These are phyloP conservation scores for Calonectria honghensis DNA, from an alignment of 2,329 filamentous ascomycete genomes.

Conservation along the genomic window DNA sequence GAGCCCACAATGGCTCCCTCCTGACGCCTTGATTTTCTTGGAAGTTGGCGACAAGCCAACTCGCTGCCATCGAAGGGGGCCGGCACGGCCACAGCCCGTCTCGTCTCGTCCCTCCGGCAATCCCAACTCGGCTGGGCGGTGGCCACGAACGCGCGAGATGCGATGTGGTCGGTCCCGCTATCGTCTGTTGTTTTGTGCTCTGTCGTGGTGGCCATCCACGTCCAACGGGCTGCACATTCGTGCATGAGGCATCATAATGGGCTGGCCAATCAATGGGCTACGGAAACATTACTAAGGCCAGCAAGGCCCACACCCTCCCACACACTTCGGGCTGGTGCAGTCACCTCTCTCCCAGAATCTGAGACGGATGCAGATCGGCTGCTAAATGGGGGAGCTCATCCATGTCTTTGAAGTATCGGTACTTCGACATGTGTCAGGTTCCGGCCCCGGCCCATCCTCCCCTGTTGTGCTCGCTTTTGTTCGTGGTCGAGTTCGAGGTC, in stretches of 20 bases:
- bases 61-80: conserved; percentile 14
- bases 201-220: conserved; percentile 52
- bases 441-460: conserved; percentile 50
- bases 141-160: conserved; percentile 24
- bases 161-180: conserved; percentile 37
- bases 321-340: conserved; percentile 55
- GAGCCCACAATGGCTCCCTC: conserved; percentile 37
- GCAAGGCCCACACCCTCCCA: conserved; percentile 49
- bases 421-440: conserved; percentile 57
- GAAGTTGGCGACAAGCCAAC: conserved; percentile 26
- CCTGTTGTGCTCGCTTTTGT: conserved; percentile 48
- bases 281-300: conserved; percentile 47
- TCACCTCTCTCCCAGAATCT: conserved; percentile 57
- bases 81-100: background rate
- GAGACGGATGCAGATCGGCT: conserved; percentile 62
- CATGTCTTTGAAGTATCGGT: conserved; percentile 51
- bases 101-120: conserved; percentile 16
- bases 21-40: conserved; percentile 34
- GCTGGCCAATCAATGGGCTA: conserved; percentile 45
- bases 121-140: conserved; percentile 17
- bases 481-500: conserved; percentile 48
- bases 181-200: conserved; percentile 44
- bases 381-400: conserved; percentile 54
- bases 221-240: conserved; percentile 50
- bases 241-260: conserved; percentile 53